Conservation (phyloP, 345 rosid species). For the Syzygium oleosum region DNA sequence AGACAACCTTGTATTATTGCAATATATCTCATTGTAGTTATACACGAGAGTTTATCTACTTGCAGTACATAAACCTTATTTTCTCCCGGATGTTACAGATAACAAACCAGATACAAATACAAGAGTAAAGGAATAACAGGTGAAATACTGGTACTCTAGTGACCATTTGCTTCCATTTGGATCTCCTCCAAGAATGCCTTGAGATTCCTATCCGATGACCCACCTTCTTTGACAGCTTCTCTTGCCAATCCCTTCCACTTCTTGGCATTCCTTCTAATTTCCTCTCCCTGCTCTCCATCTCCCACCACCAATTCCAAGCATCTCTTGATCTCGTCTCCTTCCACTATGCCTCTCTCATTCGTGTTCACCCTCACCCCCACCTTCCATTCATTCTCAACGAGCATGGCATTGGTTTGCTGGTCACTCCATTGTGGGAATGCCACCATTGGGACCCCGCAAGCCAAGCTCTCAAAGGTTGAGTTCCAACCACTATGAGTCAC, state of each 20-base stretch:
- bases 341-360: conserved; percentile 36
- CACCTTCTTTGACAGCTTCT: conserved; percentile 34
- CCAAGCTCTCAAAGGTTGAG: conserved; percentile 58
- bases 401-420: conserved; percentile 52
- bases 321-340: conserved; percentile 42
- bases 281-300: conserved; percentile 19
- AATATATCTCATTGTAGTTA: not conserved
- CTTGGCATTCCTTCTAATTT: conserved; percentile 24
- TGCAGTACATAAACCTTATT: not conserved
- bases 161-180: not conserved
- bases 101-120: not conserved
- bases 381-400: conserved; percentile 48
- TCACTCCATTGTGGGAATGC: conserved; percentile 63
- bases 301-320: conserved; percentile 53
- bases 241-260: conserved; percentile 49
- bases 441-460: conserved; percentile 42
- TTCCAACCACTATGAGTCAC: conserved; percentile 75
- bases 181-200: conserved; percentile 1
- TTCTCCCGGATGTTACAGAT: not conserved
- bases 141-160: not conserved
- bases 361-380: conserved; percentile 39
- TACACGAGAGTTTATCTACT: not conserved
- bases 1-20: not conserved
- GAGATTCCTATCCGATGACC: conserved; percentile 45
- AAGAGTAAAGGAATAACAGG: not conserved